Percentiles rank a stretch among this genome's conserved stretches.
Conservation (phyloP, 306 rosid species). For the Ormosia emarginata region DNA sequence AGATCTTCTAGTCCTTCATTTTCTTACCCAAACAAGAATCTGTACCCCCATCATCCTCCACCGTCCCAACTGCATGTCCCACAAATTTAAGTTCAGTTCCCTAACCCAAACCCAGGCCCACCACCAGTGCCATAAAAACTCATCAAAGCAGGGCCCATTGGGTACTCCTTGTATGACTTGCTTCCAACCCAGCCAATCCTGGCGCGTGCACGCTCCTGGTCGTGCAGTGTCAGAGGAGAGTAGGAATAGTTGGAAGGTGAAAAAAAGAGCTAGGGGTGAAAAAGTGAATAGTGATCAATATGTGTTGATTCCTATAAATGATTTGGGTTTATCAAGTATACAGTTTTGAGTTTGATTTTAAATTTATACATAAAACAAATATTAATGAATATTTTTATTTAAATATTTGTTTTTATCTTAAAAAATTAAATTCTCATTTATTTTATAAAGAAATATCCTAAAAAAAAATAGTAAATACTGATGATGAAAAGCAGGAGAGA, state of each 20-base stretch:
- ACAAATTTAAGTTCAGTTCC: neutral
- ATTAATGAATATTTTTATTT: no score
- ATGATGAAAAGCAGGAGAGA: neutral
- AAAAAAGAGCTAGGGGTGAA: neutral
- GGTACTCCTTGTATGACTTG: neutral
- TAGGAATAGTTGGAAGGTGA: neutral
- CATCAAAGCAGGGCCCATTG: slow-evolving; percentile 11
- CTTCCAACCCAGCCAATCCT: neutral
- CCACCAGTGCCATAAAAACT: neutral
- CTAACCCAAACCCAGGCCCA: neutral
- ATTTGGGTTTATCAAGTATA: no score
- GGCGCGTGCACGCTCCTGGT: neutral
- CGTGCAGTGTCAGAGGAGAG: neutral
- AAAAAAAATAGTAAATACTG: no score
- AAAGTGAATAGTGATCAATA: neutral
- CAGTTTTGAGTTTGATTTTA: no score
- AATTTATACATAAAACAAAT: no score
- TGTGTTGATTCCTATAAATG: neutral
- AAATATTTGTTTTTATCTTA: no score
- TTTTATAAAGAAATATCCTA: no score
- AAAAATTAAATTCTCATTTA: no score
- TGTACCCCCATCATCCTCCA: neutral
- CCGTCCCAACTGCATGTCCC: slow-evolving; percentile 7
- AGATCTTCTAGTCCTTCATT: neutral
- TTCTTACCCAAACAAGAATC: slow-evolving; percentile 10